phyloP scores from a whole-genome alignment of 331 rosid species.

The Acacia concinna region DNA sequence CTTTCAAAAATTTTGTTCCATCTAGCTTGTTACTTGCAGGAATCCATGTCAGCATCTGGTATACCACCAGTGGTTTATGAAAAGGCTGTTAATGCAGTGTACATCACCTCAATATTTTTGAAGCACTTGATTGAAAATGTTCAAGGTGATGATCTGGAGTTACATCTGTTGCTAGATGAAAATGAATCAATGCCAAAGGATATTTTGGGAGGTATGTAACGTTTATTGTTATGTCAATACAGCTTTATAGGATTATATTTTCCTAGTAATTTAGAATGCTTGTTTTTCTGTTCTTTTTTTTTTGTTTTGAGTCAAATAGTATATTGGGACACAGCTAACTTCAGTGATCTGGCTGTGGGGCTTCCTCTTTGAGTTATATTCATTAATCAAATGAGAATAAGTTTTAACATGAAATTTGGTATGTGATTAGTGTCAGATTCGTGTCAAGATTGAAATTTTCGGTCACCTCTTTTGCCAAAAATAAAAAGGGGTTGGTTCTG shows the following conservation, averaged over 20 bases:
- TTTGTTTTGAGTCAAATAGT: not conserved
- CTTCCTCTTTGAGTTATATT: not conserved
- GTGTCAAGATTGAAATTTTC: conserved; percentile 9
- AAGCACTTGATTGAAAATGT: conserved; percentile 82
- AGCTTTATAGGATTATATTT: not conserved
- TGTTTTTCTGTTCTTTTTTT: not conserved
- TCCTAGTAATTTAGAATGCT: not conserved
- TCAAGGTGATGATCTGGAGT: conserved; percentile 52
- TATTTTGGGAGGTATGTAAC: conserved; percentile 61
- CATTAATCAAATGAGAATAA: not conserved
- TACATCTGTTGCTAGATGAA: conserved; percentile 65
- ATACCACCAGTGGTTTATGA: conserved; percentile 57
- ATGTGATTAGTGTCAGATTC: conserved; percentile 5
- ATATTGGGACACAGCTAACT: not conserved
- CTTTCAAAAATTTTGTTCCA: conserved; percentile 92
- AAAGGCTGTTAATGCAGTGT: conserved; percentile 83
- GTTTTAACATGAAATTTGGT: not conserved
- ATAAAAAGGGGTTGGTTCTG: not conserved
- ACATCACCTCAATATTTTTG: conserved; percentile 76
- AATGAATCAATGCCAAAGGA: conserved; percentile 53
- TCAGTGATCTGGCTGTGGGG: not conserved
- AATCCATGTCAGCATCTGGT: conserved; percentile 65
- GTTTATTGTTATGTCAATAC: not conserved
- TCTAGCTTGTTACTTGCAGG: conserved; percentile 81
- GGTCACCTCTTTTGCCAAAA: not conserved